Evolutionary conservation across 148 eudicot species (phyloP).

Genomic region (Silene uniflora): DNA sequence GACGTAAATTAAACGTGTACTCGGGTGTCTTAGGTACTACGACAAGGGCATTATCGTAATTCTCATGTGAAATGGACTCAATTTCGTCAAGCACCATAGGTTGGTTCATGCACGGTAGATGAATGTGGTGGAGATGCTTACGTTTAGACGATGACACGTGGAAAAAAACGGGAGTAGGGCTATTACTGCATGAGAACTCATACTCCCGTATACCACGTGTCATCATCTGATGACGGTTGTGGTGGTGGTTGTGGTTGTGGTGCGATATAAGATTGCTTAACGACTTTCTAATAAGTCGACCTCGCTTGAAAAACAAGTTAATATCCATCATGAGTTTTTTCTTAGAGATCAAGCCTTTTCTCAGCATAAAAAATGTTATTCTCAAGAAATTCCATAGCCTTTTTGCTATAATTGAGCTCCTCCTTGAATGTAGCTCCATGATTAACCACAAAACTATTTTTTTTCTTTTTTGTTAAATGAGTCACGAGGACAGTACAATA

Average conservation of each 20-base stretch:
- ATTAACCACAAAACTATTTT: neutral
- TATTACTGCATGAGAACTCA: constrained; percentile 36
- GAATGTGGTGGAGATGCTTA: constrained; percentile 25
- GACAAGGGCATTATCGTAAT: constrained; percentile 13
- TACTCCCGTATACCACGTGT: constrained; percentile 27
- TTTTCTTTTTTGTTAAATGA: too few species aligned
- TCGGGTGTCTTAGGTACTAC: constrained; percentile 29
- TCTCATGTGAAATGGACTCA: constrained; percentile 8
- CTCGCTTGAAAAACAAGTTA: constrained; percentile 28
- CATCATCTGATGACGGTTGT: constrained; percentile 25
- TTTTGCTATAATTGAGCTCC: constrained; percentile 30
- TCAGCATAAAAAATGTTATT: constrained; percentile 30
- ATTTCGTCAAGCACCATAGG: constrained; percentile 28
- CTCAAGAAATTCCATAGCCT: constrained; percentile 31
- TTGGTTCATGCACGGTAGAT: constrained; percentile 28
- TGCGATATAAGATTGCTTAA: constrained; percentile 23
- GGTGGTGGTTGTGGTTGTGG: constrained; percentile 29
- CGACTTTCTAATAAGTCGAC: constrained; percentile 27
- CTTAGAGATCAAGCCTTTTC: constrained; percentile 35
- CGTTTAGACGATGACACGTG: constrained; percentile 23
- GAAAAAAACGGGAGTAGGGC: constrained; percentile 35
- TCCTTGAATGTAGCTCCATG: constrained; percentile 26
- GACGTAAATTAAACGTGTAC: constrained; percentile 25
- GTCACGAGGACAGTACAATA: too few species aligned
- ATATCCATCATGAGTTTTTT: constrained; percentile 29